Percentiles rank a stretch among this genome's conserved stretches.
phyloP scores from a whole-genome alignment of 768 basidiomycete genomes.

The Wakefieldia striispora region DNA sequence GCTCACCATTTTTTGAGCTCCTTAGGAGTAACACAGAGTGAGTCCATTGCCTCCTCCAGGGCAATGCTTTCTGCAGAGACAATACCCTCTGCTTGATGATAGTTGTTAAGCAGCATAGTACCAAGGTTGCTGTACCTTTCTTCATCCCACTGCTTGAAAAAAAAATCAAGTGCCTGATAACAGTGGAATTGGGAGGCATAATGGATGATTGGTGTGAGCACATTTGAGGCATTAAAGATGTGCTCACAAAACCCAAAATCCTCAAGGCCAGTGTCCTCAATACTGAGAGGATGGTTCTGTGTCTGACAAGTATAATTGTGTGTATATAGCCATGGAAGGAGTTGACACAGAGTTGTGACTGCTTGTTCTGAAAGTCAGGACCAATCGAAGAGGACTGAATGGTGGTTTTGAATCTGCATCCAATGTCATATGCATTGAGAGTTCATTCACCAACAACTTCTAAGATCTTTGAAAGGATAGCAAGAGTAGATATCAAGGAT shows the following conservation, averaged over 20 bases:
- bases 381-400: not conserved
- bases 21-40: too few species aligned
- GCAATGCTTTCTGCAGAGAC: too few species aligned
- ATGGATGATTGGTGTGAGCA: not conserved
- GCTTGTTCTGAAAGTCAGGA: not conserved
- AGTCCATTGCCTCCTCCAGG: too few species aligned
- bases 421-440: not conserved
- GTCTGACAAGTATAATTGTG: conserved; percentile 1
- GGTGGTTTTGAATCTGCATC: not conserved
- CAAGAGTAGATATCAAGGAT: not conserved
- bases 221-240: not conserved
- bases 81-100: too few species aligned
- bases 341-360: not conserved
- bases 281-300: not conserved
- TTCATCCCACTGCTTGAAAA: not conserved
- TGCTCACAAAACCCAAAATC: conserved; percentile 5
- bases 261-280: not conserved
- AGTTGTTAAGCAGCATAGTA: too few species aligned
- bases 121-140: conserved; percentile 2
- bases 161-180: not conserved
- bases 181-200: not conserved
- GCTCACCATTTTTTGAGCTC: too few species aligned
- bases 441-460: not conserved
- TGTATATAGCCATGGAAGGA: conserved; percentile 3
- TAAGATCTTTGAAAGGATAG: not conserved